These are phyloP conservation scores for Chytridium lagenaria DNA, from an alignment of 371 early-diverging fungal species.

Conservation along the genomic window DNA sequence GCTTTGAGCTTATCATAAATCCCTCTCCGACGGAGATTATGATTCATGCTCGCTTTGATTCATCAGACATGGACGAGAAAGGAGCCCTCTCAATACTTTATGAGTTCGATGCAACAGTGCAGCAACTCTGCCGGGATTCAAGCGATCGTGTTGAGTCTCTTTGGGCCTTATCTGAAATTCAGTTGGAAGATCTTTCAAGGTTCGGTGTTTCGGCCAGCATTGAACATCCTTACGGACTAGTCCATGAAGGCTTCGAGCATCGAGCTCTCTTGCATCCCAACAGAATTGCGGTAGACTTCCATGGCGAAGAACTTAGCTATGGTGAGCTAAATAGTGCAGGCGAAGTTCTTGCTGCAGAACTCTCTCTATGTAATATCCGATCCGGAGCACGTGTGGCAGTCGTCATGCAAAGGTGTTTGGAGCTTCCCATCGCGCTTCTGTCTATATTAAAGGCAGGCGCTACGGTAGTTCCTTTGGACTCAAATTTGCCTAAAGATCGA, in stretches of 20 bases:
- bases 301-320: slow-evolving; percentile 12
- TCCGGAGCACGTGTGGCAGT: slow-evolving; percentile 23
- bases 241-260: slow-evolving; percentile 4
- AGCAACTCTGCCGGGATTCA: neutral
- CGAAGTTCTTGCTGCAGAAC: slow-evolving; percentile 2
- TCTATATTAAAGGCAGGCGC: slow-evolving; percentile 45
- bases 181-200: neutral
- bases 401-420: slow-evolving; percentile 24
- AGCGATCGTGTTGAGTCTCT: neutral
- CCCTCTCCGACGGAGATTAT: neutral
- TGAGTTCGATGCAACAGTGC: neutral
- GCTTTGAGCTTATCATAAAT: neutral
- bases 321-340: slow-evolving; percentile 18
- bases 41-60: slow-evolving; percentile 4
- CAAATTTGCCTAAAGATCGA: slow-evolving; percentile 29
- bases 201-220: neutral
- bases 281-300: slow-evolving; percentile 16
- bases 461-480: slow-evolving; percentile 41
- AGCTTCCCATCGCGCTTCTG: slow-evolving; percentile 32
- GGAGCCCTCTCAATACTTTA: neutral
- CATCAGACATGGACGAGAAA: neutral
- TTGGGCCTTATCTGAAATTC: neutral
- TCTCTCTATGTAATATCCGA: slow-evolving; percentile 7
- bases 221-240: neutral
- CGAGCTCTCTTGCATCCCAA: neutral